Percentiles rank a stretch among this genome's conserved stretches.
Conservation (phyloP, 2,329 filamentous ascomycete genomes). For the Claviceps pusilla region DNA sequence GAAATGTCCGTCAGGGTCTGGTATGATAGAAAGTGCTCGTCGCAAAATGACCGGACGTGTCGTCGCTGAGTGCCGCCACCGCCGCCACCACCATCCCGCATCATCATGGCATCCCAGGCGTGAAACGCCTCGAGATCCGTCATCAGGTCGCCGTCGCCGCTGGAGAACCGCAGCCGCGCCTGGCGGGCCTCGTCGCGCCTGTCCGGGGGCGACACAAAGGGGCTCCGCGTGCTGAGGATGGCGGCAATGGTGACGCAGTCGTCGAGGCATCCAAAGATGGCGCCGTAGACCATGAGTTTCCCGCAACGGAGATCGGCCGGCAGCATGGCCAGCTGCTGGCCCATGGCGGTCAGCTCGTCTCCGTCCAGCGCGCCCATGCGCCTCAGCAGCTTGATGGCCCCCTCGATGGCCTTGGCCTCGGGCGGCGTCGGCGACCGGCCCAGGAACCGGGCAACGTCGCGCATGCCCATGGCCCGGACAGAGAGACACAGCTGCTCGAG, state of each 20-base stretch:
- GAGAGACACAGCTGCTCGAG: constrained; percentile 89
- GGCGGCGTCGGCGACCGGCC: constrained; percentile 80
- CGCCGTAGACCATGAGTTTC: constrained; percentile 90
- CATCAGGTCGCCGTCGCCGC: constrained; percentile 71
- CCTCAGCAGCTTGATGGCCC: constrained; percentile 61
- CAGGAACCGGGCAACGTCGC: constrained; percentile 67
- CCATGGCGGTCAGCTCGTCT: constrained; percentile 75
- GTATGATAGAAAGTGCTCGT: constrained; percentile 68
- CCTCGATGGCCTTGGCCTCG: constrained; percentile 69
- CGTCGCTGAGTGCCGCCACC: constrained; percentile 42
- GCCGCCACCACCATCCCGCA: constrained; percentile 24
- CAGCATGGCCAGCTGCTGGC: constrained; percentile 85
- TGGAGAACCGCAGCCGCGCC: constrained; percentile 58
- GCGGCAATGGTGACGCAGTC: constrained; percentile 78
- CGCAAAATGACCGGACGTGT: constrained; percentile 62
- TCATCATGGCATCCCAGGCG: constrained; percentile 57
- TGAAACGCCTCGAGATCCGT: constrained; percentile 77
- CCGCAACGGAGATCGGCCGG: constrained; percentile 84
- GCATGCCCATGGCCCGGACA: constrained; percentile 86
- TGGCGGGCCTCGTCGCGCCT: constrained; percentile 70
- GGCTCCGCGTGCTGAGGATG: constrained; percentile 76
- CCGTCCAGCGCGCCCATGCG: constrained; percentile 83
- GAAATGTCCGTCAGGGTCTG: constrained; percentile 79
- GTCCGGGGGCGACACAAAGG: constrained; percentile 72
- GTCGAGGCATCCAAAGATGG: constrained; percentile 84